Percentiles rank a stretch among this genome's conserved stretches.
Conservation (phyloP, 2,329 filamentous ascomycete genomes). For the Ceratocystis destructans region DNA sequence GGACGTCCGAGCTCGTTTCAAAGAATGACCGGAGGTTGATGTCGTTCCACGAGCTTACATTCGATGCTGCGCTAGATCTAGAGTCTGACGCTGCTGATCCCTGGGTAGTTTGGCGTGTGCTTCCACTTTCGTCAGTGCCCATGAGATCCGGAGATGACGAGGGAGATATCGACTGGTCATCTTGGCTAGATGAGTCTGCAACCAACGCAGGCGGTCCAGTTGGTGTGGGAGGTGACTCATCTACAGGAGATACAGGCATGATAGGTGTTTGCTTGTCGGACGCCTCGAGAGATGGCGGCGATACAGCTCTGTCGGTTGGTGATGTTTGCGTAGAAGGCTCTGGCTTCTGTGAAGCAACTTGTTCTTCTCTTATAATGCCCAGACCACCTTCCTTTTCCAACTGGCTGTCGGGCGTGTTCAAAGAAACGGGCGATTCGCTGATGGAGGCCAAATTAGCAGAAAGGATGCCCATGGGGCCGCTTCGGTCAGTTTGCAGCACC, state of each 20-base stretch:
- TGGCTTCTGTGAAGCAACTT: slow-evolving; percentile 24
- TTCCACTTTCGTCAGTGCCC: slow-evolving; percentile 33
- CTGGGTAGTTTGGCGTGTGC: slow-evolving; percentile 33
- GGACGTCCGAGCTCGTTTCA: slow-evolving; percentile 66
- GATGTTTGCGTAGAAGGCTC: background rate
- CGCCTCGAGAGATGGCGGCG: slow-evolving; percentile 29
- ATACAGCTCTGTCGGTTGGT: background rate
- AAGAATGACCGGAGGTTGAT: slow-evolving; percentile 75
- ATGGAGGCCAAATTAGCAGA: slow-evolving; percentile 5
- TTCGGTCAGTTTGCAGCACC: background rate
- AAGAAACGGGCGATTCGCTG: slow-evolving; percentile 29
- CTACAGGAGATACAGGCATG: slow-evolving; percentile 42
- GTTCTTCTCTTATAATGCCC: slow-evolving; percentile 45
- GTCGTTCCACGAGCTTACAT: slow-evolving; percentile 66
- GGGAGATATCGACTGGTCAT: slow-evolving; percentile 43
- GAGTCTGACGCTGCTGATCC: slow-evolving; percentile 32
- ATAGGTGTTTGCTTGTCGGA: slow-evolving; percentile 3
- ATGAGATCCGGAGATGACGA: slow-evolving; percentile 51
- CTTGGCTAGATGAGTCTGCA: slow-evolving; percentile 57
- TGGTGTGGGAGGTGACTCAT: slow-evolving; percentile 37
- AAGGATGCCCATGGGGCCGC: background rate
- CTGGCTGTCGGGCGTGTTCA: slow-evolving; percentile 39
- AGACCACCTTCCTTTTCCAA: slow-evolving; percentile 49
- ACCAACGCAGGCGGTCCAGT: slow-evolving; percentile 52
- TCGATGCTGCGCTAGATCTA: slow-evolving; percentile 26